Evolutionary conservation across 371 early-diverging fungal species (phyloP), one percentile per base, ranked within the genome.

Genomic region (Chytridium lagenaria): DNA sequence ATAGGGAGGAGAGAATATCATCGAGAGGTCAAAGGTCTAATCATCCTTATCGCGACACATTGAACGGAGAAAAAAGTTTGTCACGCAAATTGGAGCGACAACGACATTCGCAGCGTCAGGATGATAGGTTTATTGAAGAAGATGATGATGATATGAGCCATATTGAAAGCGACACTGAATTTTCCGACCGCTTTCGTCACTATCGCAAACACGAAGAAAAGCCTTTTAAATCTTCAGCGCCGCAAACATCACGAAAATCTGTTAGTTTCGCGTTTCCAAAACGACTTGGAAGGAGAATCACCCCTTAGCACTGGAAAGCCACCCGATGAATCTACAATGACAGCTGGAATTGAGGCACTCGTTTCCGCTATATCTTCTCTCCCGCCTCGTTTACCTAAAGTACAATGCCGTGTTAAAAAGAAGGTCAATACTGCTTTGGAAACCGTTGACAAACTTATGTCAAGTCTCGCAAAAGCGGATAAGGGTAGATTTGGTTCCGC

Each of bases 261-360:
- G 5, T 5, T 26, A 5, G 12, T 44, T 44, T 44, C 44, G 19
- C 19, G 7, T 44, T 19, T 19, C 19, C 44, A 12, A 12, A 7
- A 44, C 19, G 44, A 44, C 44, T n/a, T 12, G 44, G 44, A 44
- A 19, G 44, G 19, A 12, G 26, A 52, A 15, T 52, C 55, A 26
- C 26, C 55, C 23, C 12, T 26, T 5, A 5, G 16, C n/a, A 26
- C 55, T 7, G 36, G 61, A 7, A 7, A 61, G 61, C 61, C 31
- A 37, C 61, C 61, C 5, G 36, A 61, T 36, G 61, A 61, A 61
- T 10, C 5, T 5, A 37, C 31, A 3, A 7, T 61, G 3, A 2
- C 36, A 3, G 30, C 61, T 7, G 61, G 61, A 30, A 61, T 61
- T 10, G 61, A 61, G 37, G 61, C 61, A 33, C 12, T 61, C 10